Conservation (phyloP, 23 red algal species). For the Porphyridium purpureum region DNA sequence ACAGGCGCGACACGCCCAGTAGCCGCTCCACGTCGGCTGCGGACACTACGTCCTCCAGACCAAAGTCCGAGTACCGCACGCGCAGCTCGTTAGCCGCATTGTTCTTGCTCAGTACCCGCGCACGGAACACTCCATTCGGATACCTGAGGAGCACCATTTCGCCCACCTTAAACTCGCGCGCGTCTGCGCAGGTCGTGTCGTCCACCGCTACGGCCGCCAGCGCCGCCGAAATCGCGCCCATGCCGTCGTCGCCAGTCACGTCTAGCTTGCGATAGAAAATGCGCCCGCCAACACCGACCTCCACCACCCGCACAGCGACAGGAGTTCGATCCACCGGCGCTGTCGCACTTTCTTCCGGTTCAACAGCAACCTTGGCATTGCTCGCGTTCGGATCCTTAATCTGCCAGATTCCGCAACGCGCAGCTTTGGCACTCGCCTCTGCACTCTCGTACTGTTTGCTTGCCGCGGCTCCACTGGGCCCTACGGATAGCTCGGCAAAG, state of each 20-base stretch:
- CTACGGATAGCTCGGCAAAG: constrained; percentile 25
- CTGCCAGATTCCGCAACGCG: constrained; percentile 50
- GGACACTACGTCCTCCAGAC: constrained; percentile 46
- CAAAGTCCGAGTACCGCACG: constrained; percentile 68
- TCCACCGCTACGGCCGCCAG: constrained; percentile 31
- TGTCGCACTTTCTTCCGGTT: neutral
- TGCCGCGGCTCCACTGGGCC: constrained; percentile 14
- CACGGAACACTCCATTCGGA: constrained; percentile 57
- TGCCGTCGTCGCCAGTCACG: constrained; percentile 8
- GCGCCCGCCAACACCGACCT: constrained; percentile 57
- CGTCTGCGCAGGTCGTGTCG: constrained; percentile 1
- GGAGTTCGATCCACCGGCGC: constrained; percentile 4
- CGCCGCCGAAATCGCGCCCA: constrained; percentile 16
- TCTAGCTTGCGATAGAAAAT: constrained; percentile 66
- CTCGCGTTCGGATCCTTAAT: constrained; percentile 24
- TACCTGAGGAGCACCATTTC: constrained; percentile 48
- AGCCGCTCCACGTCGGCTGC: constrained; percentile 25
- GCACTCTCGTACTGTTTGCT: constrained; percentile 3
- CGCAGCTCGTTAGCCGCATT: constrained; percentile 7
- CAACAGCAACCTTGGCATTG: constrained; percentile 2
- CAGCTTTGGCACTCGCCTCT: constrained; percentile 13
- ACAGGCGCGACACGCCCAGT: constrained; percentile 2
- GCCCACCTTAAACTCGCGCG: constrained; percentile 22
- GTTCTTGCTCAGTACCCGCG: constrained; percentile 16
- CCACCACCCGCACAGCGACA: constrained; percentile 33